Base-by-base conservation (phyloP, 1,284 basidiomycete species). In the Mycosarcoma maydis region DNA sequence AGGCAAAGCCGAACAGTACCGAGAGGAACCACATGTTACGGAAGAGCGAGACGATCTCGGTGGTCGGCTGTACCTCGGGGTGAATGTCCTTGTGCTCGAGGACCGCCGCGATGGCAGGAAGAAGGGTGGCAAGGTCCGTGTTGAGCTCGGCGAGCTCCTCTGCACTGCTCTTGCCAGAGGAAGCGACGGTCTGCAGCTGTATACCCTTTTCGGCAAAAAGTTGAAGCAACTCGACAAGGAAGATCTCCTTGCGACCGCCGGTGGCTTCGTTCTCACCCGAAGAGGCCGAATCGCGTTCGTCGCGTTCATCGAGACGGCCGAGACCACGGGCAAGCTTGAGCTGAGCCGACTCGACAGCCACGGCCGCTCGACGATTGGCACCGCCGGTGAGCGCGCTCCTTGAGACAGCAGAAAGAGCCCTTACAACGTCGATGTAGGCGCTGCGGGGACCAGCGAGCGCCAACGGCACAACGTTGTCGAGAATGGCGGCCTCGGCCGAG, bases 1-100 rank as follows among this genome's bases (percentile, higher is more conserved):
- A 62, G 54, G 82, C 89, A 69, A 92, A 90, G 32, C 90, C 88
- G 19, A 71, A 93, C 14, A 97, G 86, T 17, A 91, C 87, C 75
- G 91, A 92, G 13, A 97, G 83, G 83, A 96, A 92, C 95, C 95
- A 98, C 84, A 94, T 87, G 80, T 93, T 94, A 42, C 94, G 88
- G 86, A 97, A 98, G 17, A 92, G 85, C 4, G 88, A 86, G 4
- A 91, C 89, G n/a, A 92, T 81, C 40, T 89, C 89, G 1, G 87
- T 79, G 3, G 88, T 86, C 17, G 89, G 81, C 32, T 86, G 82
- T 13, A 84, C 65, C 34, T 89, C 86, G 1, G 90, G 89, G 51
- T 87, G 86, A 79, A 92, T 90, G 67, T 90, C 88, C 19, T 84
- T 73, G 77, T 94, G 92, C 32, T 87, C 84, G n/a, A 98, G 86